These are phyloP conservation scores for Didymella pomorum DNA, from an alignment of 2,329 filamentous ascomycete genomes.

Conservation along the genomic window DNA sequence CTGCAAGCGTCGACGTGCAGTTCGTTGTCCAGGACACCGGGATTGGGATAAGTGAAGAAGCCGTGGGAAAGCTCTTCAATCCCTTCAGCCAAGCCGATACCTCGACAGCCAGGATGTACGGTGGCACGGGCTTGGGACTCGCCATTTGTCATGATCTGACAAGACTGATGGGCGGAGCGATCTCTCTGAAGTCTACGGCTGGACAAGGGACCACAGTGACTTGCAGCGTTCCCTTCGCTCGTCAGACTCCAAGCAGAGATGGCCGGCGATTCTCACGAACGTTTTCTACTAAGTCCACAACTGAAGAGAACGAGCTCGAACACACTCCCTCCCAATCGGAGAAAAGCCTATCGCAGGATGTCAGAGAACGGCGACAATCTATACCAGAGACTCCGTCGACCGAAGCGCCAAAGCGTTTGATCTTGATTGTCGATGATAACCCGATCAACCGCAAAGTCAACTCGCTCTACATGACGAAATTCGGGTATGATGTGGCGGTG, in stretches of 20 bases:
- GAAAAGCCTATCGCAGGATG: background rate
- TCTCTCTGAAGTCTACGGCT: background rate
- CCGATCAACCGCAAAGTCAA: slow-evolving; percentile 46
- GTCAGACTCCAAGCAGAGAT: background rate
- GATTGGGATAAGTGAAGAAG: slow-evolving; percentile 39
- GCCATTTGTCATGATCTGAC: slow-evolving; percentile 50
- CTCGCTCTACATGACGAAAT: slow-evolving; percentile 30
- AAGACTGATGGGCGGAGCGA: slow-evolving; percentile 42
- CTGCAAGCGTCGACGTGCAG: slow-evolving; percentile 32
- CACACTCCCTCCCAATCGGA: background rate
- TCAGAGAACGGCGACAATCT: background rate
- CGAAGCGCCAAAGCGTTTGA: background rate
- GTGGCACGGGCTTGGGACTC: slow-evolving; percentile 49
- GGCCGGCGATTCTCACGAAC: background rate
- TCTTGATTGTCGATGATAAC: slow-evolving; percentile 50
- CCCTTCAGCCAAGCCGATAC: slow-evolving; percentile 29
- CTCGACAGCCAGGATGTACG: slow-evolving; percentile 38
- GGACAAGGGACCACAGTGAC: background rate
- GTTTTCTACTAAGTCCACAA: background rate
- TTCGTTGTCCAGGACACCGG: slow-evolving; percentile 44
- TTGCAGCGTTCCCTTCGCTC: background rate
- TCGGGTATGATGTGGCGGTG: slow-evolving; percentile 24
- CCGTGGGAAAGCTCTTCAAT: slow-evolving; percentile 31
- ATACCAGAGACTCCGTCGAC: background rate
- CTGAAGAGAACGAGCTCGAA: background rate